Evolutionary conservation across 2,329 filamentous ascomycete genomes (phyloP), one percentile per base, ranked within the genome.

Genomic region (Coleophoma cylindrospora): DNA sequence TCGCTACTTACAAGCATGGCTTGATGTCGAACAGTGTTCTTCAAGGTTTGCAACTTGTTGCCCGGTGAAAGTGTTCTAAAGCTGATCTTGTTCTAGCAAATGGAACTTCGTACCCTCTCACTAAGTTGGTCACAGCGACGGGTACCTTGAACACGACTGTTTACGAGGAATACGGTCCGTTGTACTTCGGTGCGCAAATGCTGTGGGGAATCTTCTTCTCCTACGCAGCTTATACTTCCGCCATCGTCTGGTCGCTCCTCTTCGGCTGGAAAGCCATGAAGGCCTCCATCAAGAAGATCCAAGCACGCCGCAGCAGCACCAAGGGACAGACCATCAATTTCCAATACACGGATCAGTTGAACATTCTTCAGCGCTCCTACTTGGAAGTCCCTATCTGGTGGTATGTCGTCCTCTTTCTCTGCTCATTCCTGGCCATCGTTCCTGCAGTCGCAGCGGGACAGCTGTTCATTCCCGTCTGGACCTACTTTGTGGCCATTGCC

Each of bases 141-240:
- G 54, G 61, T 9, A 61, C 53, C 22, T 50, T 65, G 19, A 64
- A 65, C 50, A 53, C 73, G 54, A 74, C 73, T 1, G 70, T 68
- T 1, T 75, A 74, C 51, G 66, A 66, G 9, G 63, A 74, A 50
- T 67, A 76, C 34, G 80, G 80, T 0, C 75, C 75, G 2, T 68
- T 79, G n/a, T 81, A 80, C 54, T 74, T 81, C 48, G 76, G 80
- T 1, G 66, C 77, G 0, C 81, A 83, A 52, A 72, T 75, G 40
- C 69, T 81, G 3, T 84, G 80, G 80, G 63, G 65, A 4, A 78
- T 79, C 53, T 82, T 82, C 64, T 83, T 81, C 61, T 77, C 79
- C 59, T 83, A 83, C 50, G 78, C 80, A 6, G 75, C 78, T 9
- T 77, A 81, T 50, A 71, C 77, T 1, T 81, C 79, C 1, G 77